phyloP scores from a whole-genome alignment of 164 flowering plant genomes.

The Vitis riparia region DNA sequence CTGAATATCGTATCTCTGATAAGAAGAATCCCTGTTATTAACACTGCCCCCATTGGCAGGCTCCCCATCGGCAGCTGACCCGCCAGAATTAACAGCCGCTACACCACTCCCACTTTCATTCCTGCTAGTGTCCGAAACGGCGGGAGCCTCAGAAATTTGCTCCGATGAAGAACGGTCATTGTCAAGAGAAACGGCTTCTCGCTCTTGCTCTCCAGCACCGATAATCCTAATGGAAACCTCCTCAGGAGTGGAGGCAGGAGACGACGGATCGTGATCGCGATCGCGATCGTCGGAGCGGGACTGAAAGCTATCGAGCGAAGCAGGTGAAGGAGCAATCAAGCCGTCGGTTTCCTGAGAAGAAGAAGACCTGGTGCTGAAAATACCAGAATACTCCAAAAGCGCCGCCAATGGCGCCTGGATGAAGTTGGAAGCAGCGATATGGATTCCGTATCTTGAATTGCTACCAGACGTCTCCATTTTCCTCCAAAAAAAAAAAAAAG shows the following conservation, averaged over 20 bases:
- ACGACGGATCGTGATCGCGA: neutral
- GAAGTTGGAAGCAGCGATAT: neutral
- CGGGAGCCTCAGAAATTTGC: neutral
- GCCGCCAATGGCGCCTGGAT: slow-evolving; percentile 1
- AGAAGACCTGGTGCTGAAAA: neutral
- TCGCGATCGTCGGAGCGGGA: neutral
- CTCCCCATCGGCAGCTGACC: neutral
- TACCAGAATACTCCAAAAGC: slow-evolving; percentile 3
- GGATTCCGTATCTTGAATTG: slow-evolving; percentile 3
- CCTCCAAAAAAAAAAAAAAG: no score
- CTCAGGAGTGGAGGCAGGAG: no score
- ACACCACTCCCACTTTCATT: neutral
- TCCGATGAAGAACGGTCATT: neutral
- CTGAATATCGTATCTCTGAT: slow-evolving; percentile 4
- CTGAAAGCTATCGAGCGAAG: neutral
- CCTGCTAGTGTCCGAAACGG: neutral
- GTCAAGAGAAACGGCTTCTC: neutral
- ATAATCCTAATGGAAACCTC: slow-evolving; percentile 2
- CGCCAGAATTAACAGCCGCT: neutral
- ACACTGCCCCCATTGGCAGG: neutral
- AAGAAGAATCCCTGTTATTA: slow-evolving; percentile 4
- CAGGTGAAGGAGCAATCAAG: neutral
- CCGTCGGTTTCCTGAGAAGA: neutral
- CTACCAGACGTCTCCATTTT: neutral
- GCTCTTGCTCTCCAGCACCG: neutral